phyloP scores from a whole-genome alignment of 805 yeast genomes.

The Babjeviella inositovora region DNA sequence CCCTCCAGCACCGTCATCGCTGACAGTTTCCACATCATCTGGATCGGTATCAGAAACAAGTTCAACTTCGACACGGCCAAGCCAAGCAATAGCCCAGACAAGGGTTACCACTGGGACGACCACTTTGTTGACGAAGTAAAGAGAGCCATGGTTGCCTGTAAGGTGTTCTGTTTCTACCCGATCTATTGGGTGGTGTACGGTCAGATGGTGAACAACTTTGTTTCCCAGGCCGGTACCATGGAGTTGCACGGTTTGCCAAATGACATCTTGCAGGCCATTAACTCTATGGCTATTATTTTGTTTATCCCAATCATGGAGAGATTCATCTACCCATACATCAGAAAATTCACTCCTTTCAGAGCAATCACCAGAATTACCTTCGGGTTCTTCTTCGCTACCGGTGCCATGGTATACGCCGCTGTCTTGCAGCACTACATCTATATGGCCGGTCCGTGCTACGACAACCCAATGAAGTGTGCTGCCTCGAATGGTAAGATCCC shows the following conservation, averaged over 20 bases:
- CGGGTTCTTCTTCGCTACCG: constrained; percentile 52
- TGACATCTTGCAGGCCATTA: constrained; percentile 36
- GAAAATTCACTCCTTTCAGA: constrained; percentile 40
- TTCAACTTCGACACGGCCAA: constrained; percentile 37
- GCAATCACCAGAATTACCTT: constrained; percentile 58
- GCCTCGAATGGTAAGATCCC: constrained; percentile 21
- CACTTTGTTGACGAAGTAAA: constrained; percentile 59
- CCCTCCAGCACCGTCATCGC: constrained; percentile 47
- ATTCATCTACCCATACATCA: constrained; percentile 25
- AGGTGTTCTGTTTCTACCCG: constrained; percentile 56
- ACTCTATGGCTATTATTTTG: constrained; percentile 36
- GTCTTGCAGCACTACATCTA: constrained; percentile 60
- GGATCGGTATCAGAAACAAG: constrained; percentile 25
- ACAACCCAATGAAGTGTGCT: constrained; percentile 39
- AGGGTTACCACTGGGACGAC: constrained; percentile 42
- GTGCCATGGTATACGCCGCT: constrained; percentile 63
- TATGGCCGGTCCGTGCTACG: constrained; percentile 59
- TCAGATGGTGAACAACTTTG: constrained; percentile 59
- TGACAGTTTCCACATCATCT: constrained; percentile 25
- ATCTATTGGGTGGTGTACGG: constrained; percentile 63
- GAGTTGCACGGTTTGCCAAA: constrained; percentile 34
- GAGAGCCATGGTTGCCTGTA: constrained; percentile 54
- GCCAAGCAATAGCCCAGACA: constrained; percentile 34
- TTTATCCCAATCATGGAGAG: constrained; percentile 33
- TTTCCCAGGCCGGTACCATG: constrained; percentile 43